Conservation (phyloP, 148 eudicot genomes). For the Arbutus unedo region DNA sequence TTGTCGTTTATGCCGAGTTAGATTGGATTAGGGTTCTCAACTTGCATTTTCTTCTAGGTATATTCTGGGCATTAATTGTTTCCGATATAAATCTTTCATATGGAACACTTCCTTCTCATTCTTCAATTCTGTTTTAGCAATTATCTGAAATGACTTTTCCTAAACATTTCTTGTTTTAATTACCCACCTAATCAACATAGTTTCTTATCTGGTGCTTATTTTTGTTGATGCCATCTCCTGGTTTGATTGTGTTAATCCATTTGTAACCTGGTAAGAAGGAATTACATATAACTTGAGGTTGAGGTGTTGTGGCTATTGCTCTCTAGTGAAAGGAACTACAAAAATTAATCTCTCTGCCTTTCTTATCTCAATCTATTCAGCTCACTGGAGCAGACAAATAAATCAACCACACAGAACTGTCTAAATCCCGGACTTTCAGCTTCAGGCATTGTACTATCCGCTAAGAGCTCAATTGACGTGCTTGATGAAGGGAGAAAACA, state of each 20-base stretch:
- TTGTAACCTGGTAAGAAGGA: background rate
- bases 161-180: constrained; percentile 11
- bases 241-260: background rate
- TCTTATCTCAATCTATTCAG: constrained; percentile 23
- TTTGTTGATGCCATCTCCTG: background rate
- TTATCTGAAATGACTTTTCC: background rate
- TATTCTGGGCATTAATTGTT: background rate
- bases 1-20: background rate
- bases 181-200: constrained; percentile 4
- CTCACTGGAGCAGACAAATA: constrained; percentile 24
- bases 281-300: background rate
- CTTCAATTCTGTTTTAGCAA: background rate
- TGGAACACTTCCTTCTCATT: background rate
- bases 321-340: background rate
- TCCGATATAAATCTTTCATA: background rate
- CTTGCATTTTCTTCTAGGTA: background rate
- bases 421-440: constrained; percentile 27
- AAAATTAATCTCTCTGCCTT: constrained; percentile 25
- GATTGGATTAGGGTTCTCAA: background rate
- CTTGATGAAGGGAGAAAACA: constrained; percentile 27
- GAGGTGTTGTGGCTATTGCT: background rate
- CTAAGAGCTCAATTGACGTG: constrained; percentile 22
- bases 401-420: constrained; percentile 26
- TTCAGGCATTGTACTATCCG: constrained; percentile 21
- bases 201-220: background rate